Evolutionary conservation across 345 rosid species (phyloP).

Genomic region (Theobroma cacao): DNA sequence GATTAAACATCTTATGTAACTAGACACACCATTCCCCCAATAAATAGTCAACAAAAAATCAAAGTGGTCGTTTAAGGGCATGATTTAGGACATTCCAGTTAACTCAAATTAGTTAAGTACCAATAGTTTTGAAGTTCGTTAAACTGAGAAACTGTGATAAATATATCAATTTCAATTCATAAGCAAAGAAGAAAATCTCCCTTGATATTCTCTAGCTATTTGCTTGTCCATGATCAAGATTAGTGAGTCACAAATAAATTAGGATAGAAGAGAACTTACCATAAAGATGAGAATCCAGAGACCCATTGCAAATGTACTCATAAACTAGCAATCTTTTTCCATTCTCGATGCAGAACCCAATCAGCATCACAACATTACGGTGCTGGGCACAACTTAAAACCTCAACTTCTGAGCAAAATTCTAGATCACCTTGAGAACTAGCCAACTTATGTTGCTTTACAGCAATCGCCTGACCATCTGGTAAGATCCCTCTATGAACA

Average conservation of each 20-base stretch:
- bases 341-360: constrained; percentile 86
- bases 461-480: constrained; percentile 85
- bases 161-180: neutral
- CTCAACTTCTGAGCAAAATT: constrained; percentile 98
- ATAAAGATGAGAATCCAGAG: constrained; percentile 89
- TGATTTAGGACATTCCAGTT: neutral
- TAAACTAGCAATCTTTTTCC: constrained; percentile 89
- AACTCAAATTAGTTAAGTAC: neutral
- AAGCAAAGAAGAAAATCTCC: neutral
- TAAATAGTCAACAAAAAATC: neutral
- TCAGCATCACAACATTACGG: constrained; percentile 91
- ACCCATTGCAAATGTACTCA: constrained; percentile 92
- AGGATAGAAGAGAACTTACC: constrained; percentile 48
- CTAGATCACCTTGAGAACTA: constrained; percentile 92
- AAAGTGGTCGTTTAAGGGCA: neutral
- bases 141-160: neutral
- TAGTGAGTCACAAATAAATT: constrained; percentile 1
- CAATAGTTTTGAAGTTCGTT: neutral
- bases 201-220: neutral
- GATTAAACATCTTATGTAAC: neutral
- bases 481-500: constrained; percentile 79
- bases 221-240: constrained; percentile 10
- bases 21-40: neutral
- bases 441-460: constrained; percentile 95
- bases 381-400: constrained; percentile 98